Evolutionary conservation across 2,329 filamentous ascomycete species (phyloP), one percentile per base, ranked within the genome.

Genomic region (Epichloe typhina): DNA sequence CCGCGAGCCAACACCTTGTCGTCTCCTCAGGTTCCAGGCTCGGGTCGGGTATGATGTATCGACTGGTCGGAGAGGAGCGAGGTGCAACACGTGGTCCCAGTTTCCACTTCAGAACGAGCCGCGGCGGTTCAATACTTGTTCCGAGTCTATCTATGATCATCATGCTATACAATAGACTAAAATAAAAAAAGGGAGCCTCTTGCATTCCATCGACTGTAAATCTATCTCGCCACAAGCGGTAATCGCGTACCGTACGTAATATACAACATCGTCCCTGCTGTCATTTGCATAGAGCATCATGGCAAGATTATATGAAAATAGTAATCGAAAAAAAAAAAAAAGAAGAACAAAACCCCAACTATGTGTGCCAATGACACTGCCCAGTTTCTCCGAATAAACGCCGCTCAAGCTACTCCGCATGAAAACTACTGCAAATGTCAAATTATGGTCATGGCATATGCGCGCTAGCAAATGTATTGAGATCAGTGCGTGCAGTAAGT

Each of bases 301-400:
- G 35, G 33, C 44, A 48, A 41, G 43, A 38, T 33, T 47, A 48
- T 53, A 39, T 49, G 15, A 33, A 43, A 50, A 47, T 15, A 17
- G 37, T 19, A 47, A 23, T 26, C 23, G 23, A 2, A 17, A 5
- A 15, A 19, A 21, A 15, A 19, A 19, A 19, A 38, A 38, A 21
- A 21, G 21, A 21, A 21, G 21, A 21, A 3, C 3, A 21, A 21
- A 21, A 21, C 23, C 23, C 23, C 23, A 37, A 47, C 42, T n/a
- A 47, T 21, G 49, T 51, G 39, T 44, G 33, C 33, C 50, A 41
- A 26, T 4, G 45, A 47, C 50, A 33, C n/a, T 13, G n/a, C 45
- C 45, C 45, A 39, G 50, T 19, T 38, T 51, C 33, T 44, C 45
- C 46, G 44, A 49, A 46, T 49, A 49, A 51, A 52, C 50, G 50